Conservation (phyloP, 495 filamentous ascomycete genomes). For the Collariella sp. region DNA sequence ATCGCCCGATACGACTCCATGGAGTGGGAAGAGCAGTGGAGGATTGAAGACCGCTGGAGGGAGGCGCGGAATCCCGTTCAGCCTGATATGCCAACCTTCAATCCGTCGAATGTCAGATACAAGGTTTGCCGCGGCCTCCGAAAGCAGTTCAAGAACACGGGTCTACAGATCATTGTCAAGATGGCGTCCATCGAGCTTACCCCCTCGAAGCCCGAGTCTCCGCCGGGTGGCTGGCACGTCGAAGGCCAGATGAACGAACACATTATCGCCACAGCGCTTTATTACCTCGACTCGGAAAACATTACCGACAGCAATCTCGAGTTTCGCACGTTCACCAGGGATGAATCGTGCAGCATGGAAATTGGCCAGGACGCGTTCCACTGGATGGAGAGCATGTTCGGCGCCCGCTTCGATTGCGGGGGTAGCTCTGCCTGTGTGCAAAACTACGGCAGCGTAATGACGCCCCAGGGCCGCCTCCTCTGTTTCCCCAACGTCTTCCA, state of each 20-base stretch:
- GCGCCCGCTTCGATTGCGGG: background rate
- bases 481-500: slow-evolving; percentile 42
- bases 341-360: slow-evolving; percentile 6
- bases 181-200: slow-evolving; percentile 53
- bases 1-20: no score
- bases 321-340: slow-evolving; percentile 43
- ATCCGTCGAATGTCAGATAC: slow-evolving; percentile 25
- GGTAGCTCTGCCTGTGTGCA: slow-evolving; percentile 17
- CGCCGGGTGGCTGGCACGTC: slow-evolving; percentile 32
- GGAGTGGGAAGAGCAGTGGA: no score
- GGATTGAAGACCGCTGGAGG: slow-evolving; percentile 17
- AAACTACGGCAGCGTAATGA: slow-evolving; percentile 28
- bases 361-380: slow-evolving; percentile 19
- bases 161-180: slow-evolving; percentile 57
- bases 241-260: slow-evolving; percentile 52
- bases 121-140: slow-evolving; percentile 1
- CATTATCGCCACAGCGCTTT: slow-evolving; percentile 50
- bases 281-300: slow-evolving; percentile 55
- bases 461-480: slow-evolving; percentile 28
- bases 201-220: slow-evolving; percentile 44
- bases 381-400: slow-evolving; percentile 24
- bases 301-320: slow-evolving; percentile 44
- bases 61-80: slow-evolving; percentile 24
- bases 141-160: slow-evolving; percentile 31
- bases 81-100: slow-evolving; percentile 3